Base-by-base conservation (phyloP, 1,139 yeast species). In the Debaryomyces psychrophilus region DNA sequence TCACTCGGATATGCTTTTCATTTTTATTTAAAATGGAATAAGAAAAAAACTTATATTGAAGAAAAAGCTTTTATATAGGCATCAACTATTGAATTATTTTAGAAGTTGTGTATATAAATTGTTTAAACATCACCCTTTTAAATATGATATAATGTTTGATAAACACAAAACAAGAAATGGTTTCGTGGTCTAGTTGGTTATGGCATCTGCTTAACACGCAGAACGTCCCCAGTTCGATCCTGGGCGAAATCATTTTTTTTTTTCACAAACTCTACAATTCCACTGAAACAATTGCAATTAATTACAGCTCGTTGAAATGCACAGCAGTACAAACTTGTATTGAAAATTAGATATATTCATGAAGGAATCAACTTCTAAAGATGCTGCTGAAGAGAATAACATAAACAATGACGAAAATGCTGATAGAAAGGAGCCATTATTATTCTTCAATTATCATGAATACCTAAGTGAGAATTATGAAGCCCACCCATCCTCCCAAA, bases 171-270 rank as follows among this genome's bases (percentile, higher is more conserved):
- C 9, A 14, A 31, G 22, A 55, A 56, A 50, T 51, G 76, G 76
- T 70, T 70, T 59, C 68, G 89, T 89, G 96, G 96, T 89, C 96
- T 89, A 89, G 96, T 88, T 73, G 96, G 96, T 89, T 81, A 89
- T 88, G 96, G 95, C 96, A 87, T 86, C 92, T 88, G 96, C 96
- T 87, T 89, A 88, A 89, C 96, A 89, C 96, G 96, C 96, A 87
- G 92, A 87, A 88, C 92, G 96, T 90, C 96, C 96, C 96, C 96
- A 88, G 97, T 90, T 90, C 48, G 50, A 46, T 46, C 50, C 52
- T 49, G 52, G 50, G 50, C 52, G 45, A 43, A 49, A 49, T 49
- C 51, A 49, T 29, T 44, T 41, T 36, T 31, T 34, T 29, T 23
- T 22, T 2, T 18, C n/a, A n/a, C n/a, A n/a, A n/a, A n/a, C n/a